phyloP scores from a whole-genome alignment of 768 basidiomycete genomes.

The Tulasnella sp. region DNA sequence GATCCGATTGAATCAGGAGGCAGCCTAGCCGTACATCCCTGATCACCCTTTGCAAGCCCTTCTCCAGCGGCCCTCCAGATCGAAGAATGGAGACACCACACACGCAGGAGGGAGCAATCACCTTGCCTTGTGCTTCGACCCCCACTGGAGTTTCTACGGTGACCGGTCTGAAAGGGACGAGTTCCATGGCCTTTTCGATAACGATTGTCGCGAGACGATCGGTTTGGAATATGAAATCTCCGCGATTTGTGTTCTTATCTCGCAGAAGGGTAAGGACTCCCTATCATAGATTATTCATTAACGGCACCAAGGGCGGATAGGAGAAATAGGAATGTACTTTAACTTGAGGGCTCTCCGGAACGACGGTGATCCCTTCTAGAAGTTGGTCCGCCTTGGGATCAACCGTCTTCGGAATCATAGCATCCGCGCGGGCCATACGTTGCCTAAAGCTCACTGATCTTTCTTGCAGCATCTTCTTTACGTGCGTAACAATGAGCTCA shows the following conservation, averaged over 20 bases:
- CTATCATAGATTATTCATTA: slow-evolving; percentile 29
- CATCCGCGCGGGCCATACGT: slow-evolving; percentile 42
- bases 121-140: slow-evolving; percentile 44
- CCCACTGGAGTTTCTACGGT: slow-evolving; percentile 58
- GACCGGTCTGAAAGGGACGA: slow-evolving; percentile 59
- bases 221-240: slow-evolving; percentile 88
- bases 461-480: slow-evolving; percentile 71
- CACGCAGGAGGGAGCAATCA: slow-evolving; percentile 51
- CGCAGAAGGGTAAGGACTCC: slow-evolving; percentile 85
- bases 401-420: slow-evolving; percentile 22
- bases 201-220: slow-evolving; percentile 78
- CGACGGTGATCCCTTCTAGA: slow-evolving; percentile 43
- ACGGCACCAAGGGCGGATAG: neutral
- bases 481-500: slow-evolving; percentile 85
- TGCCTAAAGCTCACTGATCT: slow-evolving; percentile 62
- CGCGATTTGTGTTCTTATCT: slow-evolving; percentile 52
- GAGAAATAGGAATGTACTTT: slow-evolving; percentile 36
- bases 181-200: slow-evolving; percentile 71
- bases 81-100: slow-evolving; percentile 86
- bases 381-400: slow-evolving; percentile 18
- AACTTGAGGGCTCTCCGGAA: slow-evolving; percentile 72
- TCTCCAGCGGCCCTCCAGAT: slow-evolving; percentile 84
- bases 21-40: slow-evolving; percentile 80
- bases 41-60: slow-evolving; percentile 80
- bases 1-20: slow-evolving; percentile 81